Base-by-base conservation (phyloP, 225 moss, liverwort and hornwort species). In the Sphagnum contortum region DNA sequence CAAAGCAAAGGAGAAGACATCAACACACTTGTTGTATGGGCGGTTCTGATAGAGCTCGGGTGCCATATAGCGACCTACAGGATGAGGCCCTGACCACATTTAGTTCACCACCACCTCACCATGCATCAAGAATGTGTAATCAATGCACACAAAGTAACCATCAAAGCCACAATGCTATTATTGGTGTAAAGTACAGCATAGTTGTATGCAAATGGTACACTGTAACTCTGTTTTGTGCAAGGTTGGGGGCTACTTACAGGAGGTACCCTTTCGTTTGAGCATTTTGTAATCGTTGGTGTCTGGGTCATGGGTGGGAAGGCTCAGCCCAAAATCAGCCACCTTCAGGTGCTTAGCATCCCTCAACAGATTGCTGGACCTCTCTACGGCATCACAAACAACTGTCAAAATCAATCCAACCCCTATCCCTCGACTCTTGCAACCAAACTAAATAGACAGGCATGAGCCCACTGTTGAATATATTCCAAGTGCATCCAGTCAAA, bases 271-370 rank as follows among this genome's bases (percentile, higher is more conserved):
- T 47, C 69, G 65, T 53, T 70, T 87, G 14, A 70, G 45, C 49
- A 74, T 74, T 47, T 65, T 61, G 58, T 83, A 76, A 48, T 79
- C 87, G 45, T 67, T 77, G 67, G 77, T 55, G n/a, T 73, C 74
- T n/a, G 61, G 49, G 3, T 71, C 77, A 4, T 69, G 69, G 57
- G 85, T 78, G 11, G 87, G 75, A 65, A 87, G 81, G 62, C 91
- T 89, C 48, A 91, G 69, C 11, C 91, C 89, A 71, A 94, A 91
- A 73, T 94, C 73, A 29, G 84, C 91, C 57, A 94, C 91, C 76
- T 94, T 94, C 68, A 94, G 73, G 71, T 87, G 94, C 72, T 80
- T 74, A 45, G 71, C 65, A 53, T 91, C 89, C 59, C 77, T 87
- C 71, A 91, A 73, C 65, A 94, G 73, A 66, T 94, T 94, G 74